Percentiles rank a stretch among this genome's conserved stretches.
Conservation (phyloP, 192 early-diverging fungal species). For the Podila epicladia region DNA sequence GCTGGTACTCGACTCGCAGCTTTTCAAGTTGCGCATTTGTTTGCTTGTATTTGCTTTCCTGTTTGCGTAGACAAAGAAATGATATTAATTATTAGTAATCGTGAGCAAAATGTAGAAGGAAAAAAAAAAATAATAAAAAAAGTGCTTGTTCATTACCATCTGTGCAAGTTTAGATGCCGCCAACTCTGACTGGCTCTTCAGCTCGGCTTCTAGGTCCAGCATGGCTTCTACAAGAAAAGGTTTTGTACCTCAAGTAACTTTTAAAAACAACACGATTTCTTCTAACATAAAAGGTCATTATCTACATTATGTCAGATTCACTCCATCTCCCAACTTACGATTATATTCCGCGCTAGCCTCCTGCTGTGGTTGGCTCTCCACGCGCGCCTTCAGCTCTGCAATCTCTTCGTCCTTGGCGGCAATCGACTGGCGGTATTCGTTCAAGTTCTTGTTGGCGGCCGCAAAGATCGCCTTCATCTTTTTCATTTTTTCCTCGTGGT, state of each 20-base stretch:
- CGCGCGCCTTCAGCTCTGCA: slow-evolving; percentile 34
- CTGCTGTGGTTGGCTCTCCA: slow-evolving; percentile 39
- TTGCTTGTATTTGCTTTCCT: slow-evolving; percentile 63
- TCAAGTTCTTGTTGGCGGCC: slow-evolving; percentile 63
- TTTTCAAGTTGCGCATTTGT: slow-evolving; percentile 54
- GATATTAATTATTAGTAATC: not conserved
- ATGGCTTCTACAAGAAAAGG: slow-evolving; percentile 29
- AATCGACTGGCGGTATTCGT: slow-evolving; percentile 60
- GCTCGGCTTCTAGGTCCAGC: slow-evolving; percentile 47
- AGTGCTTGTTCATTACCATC: slow-evolving; percentile 26
- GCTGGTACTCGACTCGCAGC: slow-evolving; percentile 60
- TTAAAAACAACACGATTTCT: not conserved
- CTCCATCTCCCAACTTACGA: slow-evolving; percentile 21
- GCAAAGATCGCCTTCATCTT: slow-evolving; percentile 70
- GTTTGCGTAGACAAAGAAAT: not conserved
- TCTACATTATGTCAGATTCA: no score
- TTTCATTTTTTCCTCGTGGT: slow-evolving; percentile 67
- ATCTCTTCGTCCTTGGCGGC: slow-evolving; percentile 57
- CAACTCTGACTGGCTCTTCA: slow-evolving; percentile 42
- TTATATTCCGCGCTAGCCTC: slow-evolving; percentile 22
- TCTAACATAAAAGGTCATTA: no score
- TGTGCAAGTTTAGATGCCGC: slow-evolving; percentile 50
- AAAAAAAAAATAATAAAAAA: not conserved
- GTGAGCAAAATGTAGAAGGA: no score
- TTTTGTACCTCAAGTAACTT: not conserved